Conservation (phyloP, 768 basidiomycete species). For the Leccinum sublutescens region DNA sequence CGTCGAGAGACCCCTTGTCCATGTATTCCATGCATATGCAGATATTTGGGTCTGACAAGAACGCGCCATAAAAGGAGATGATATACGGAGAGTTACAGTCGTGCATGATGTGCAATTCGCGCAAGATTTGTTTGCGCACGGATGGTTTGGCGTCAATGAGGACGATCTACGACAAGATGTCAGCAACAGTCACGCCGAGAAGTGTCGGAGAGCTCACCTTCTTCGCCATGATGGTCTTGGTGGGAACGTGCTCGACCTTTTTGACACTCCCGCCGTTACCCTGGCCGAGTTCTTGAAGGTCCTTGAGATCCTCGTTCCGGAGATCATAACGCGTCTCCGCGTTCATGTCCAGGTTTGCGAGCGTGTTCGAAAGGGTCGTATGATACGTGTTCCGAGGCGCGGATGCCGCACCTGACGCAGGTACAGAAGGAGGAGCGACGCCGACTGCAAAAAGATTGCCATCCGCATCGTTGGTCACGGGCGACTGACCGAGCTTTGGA, state of each 20-base stretch:
- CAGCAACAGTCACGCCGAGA: not conserved
- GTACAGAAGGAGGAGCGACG: conserved; percentile 50
- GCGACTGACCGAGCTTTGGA: conserved; percentile 52
- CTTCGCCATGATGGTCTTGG: conserved; percentile 94
- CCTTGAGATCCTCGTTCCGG: conserved; percentile 85
- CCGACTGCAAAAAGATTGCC: conserved; percentile 49
- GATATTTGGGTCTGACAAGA: conserved; percentile 95
- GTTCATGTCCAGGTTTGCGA: conserved; percentile 84
- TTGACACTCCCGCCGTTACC: conserved; percentile 98
- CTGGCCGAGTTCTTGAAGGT: conserved; percentile 87
- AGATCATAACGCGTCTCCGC: conserved; percentile 84
- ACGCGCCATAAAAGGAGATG: conserved; percentile 96
- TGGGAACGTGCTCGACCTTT: conserved; percentile 90
- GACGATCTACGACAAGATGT: conserved; percentile 62
- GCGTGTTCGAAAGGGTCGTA: conserved; percentile 73
- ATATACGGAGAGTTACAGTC: conserved; percentile 93
- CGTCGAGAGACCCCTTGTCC: conserved; percentile 93
- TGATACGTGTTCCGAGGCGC: conserved; percentile 72
- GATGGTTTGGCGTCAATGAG: conserved; percentile 96
- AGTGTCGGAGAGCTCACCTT: conserved; percentile 60
- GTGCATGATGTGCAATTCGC: conserved; percentile 99
- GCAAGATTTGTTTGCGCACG: conserved; percentile 94
- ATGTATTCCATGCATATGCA: conserved; percentile 98
- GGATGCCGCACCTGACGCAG: conserved; percentile 49
- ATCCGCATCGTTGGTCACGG: conserved; percentile 32